Evolutionary conservation across 768 basidiomycete species (phyloP).

Genomic region (Cystobasidium tubakii): DNA sequence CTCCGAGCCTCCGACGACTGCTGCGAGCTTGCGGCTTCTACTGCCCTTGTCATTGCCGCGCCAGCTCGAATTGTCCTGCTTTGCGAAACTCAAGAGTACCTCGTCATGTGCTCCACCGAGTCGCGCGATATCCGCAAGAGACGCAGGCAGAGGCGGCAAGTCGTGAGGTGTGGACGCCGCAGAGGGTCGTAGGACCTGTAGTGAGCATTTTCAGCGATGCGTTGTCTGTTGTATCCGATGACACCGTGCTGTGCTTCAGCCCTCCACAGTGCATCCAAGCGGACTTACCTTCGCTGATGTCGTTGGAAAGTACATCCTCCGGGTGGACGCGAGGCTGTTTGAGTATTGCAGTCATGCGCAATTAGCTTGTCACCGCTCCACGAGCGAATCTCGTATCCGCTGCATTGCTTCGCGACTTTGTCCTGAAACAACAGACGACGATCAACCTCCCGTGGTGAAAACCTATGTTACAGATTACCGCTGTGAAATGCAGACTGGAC

Average conservation of each 20-base stretch:
- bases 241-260: no score
- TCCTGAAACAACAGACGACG: background rate
- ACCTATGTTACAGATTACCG: background rate
- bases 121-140: conserved; percentile 38
- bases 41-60: background rate
- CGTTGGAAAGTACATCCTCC: conserved; percentile 31
- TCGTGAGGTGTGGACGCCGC: conserved; percentile 37
- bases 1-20: conserved; percentile 26
- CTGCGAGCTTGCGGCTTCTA: conserved; percentile 36
- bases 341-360: background rate
- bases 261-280: background rate
- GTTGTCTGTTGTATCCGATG: no score
- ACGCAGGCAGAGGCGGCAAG: conserved; percentile 31
- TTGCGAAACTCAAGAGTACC: conserved; percentile 11
- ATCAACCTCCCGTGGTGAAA: no score
- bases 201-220: background rate
- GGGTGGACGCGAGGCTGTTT: background rate
- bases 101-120: conserved; percentile 38
- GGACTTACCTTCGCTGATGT: conserved; percentile 25
- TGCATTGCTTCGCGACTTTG: background rate
- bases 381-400: background rate
- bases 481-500: background rate
- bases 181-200: conserved; percentile 23
- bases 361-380: background rate
- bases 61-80: conserved; percentile 19